phyloP scores from a whole-genome alignment of 2,329 filamentous ascomycete genomes.

The Beauveria scarabaeidicola region DNA sequence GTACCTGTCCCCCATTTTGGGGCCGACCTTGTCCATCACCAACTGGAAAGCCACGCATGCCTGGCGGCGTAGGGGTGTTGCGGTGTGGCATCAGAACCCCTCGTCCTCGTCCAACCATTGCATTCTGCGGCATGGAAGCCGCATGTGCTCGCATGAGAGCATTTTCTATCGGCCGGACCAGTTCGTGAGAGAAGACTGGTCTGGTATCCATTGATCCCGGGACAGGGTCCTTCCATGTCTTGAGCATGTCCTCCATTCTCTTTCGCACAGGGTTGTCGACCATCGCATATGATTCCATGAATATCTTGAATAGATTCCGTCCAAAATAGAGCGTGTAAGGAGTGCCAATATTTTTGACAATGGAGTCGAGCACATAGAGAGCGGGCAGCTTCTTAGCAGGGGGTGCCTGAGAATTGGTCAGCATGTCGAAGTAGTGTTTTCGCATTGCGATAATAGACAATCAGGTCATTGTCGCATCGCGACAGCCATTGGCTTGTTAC shows the following conservation, averaged over 20 bases:
- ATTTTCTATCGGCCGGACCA: constrained; percentile 87
- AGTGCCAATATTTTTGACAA: constrained; percentile 97
- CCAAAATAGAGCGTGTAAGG: constrained; percentile 95
- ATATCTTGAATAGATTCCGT: constrained; percentile 83
- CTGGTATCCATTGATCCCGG: constrained; percentile 87
- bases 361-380: constrained; percentile 95
- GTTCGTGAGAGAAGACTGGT: constrained; percentile 81
- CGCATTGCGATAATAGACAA: background rate
- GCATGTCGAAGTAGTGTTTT: constrained; percentile 15
- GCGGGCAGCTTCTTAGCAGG: constrained; percentile 86
- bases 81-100: constrained; percentile 51
- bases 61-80: constrained; percentile 66
- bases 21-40: constrained; percentile 21
- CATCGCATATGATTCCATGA: constrained; percentile 91
- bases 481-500: constrained; percentile 23
- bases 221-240: constrained; percentile 96
- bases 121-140: constrained; percentile 47
- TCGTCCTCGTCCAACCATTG: constrained; percentile 37
- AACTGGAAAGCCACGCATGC: constrained; percentile 23
- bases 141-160: constrained; percentile 75
- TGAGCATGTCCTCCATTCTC: constrained; percentile 95
- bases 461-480: background rate
- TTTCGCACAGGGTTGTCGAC: constrained; percentile 75
- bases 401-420: constrained; percentile 57
- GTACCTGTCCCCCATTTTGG: constrained; percentile 25